These are phyloP conservation scores for Anthostomella pinea DNA, from an alignment of 2,329 filamentous ascomycete genomes.

Conservation along the genomic window DNA sequence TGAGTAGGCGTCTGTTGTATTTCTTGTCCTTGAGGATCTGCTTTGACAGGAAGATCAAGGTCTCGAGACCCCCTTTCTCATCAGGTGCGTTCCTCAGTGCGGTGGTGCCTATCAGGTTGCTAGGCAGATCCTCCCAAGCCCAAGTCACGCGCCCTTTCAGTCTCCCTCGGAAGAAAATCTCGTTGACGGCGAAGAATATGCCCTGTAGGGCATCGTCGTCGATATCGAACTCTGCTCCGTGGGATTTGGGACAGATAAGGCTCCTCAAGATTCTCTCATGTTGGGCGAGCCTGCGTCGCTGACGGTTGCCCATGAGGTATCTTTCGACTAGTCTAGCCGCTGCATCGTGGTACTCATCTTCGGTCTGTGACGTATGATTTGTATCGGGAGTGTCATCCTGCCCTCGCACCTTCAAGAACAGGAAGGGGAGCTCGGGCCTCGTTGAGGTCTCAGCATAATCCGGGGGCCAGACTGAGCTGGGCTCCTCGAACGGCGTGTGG, in stretches of 20 bases:
- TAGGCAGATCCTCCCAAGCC: constrained; percentile 60
- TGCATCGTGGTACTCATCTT: constrained; percentile 46
- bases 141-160: constrained; percentile 57
- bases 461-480: constrained; percentile 10
- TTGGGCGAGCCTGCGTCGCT: constrained; percentile 47
- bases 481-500: constrained; percentile 25
- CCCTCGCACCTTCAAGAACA: constrained; percentile 14
- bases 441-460: constrained; percentile 13
- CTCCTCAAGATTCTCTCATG: constrained; percentile 57
- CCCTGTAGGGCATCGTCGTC: constrained; percentile 56
- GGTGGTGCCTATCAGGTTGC: constrained; percentile 60
- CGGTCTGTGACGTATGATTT: constrained; percentile 37
- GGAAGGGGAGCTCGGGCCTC: constrained; percentile 8
- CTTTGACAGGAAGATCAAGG: constrained; percentile 58
- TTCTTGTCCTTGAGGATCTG: constrained; percentile 54
- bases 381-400: constrained; percentile 12
- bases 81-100: constrained; percentile 49
- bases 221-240: constrained; percentile 47
- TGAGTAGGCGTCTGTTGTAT: constrained; percentile 59
- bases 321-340: constrained; percentile 49
- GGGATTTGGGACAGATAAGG: constrained; percentile 51
- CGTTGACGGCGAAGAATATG: constrained; percentile 60
- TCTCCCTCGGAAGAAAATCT: constrained; percentile 58
- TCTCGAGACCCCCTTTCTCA: constrained; percentile 56
- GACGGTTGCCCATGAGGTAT: constrained; percentile 44